Percentiles rank a stretch among this genome's conserved stretches.
Evolutionary conservation across 2,329 filamentous ascomycete species (phyloP).

Genomic region (Aspergillus sp.): DNA sequence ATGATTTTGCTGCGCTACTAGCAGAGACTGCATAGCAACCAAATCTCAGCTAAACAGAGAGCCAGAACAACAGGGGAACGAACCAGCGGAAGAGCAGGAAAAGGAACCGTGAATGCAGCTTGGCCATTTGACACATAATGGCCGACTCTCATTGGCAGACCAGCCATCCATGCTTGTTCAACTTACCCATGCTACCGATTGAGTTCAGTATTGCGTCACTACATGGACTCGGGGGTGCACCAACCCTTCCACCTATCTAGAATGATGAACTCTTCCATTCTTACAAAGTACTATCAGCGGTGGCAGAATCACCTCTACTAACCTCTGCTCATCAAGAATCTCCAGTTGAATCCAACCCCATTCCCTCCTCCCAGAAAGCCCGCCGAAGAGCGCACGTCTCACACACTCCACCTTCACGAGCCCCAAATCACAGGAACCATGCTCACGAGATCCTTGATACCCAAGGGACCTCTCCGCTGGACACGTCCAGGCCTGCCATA

Average conservation of each 20-base stretch:
- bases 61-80: neutral
- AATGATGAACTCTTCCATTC: neutral
- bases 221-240: neutral
- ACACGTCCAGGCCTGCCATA: neutral
- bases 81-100: neutral
- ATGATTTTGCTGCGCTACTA: neutral
- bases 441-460: conserved; percentile 15
- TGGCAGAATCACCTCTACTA: neutral
- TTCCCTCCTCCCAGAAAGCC: neutral
- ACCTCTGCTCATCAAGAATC: neutral
- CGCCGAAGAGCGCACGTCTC: neutral
- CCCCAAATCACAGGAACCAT: conserved; percentile 1
- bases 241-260: neutral
- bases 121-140: neutral
- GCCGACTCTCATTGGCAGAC: neutral
- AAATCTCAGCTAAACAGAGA: neutral
- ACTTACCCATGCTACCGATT: neutral
- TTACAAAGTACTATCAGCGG: neutral
- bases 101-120: neutral
- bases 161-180: neutral
- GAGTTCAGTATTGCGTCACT: conserved; percentile 3
- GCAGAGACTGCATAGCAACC: neutral
- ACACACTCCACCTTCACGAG: neutral
- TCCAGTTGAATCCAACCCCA: neutral
- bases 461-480: neutral